Evolutionary conservation across 352 stramenopile genomes (phyloP).

Genomic region (Thraustochytrium striatum): DNA sequence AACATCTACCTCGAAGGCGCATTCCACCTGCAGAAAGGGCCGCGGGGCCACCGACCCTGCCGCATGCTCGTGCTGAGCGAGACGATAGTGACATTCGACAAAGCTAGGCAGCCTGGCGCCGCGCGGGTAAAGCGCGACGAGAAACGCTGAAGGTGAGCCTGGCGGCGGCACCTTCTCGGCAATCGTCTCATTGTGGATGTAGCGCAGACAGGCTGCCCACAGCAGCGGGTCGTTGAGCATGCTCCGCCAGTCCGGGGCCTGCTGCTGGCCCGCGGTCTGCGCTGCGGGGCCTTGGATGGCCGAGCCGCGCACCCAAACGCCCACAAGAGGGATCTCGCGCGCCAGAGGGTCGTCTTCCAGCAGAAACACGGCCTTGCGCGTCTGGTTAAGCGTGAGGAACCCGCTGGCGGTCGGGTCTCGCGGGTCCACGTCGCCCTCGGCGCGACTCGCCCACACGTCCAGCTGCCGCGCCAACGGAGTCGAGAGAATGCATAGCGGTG

Average conservation of each 20-base stretch:
- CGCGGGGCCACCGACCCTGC: not conserved
- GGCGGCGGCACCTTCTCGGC: conserved; percentile 24
- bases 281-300: not conserved
- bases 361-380: conserved; percentile 38
- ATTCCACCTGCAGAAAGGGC: conserved; percentile 31
- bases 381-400: conserved; percentile 41
- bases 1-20: conserved; percentile 26
- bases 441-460: not conserved
- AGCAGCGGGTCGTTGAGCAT: conserved; percentile 26
- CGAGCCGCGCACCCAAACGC: conserved; percentile 26
- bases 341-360: conserved; percentile 37
- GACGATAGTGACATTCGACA: conserved; percentile 16
- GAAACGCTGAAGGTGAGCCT: not conserved
- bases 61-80: not conserved
- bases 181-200: conserved; percentile 40
- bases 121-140: conserved; percentile 13
- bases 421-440: not conserved
- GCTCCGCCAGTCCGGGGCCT: not conserved
- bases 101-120: not conserved
- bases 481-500: conserved; percentile 12
- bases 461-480: conserved; percentile 34
- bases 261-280: not conserved
- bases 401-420: conserved; percentile 30
- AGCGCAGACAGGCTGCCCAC: conserved; percentile 29
- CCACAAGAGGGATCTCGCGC: conserved; percentile 25